These are phyloP conservation scores for Melanopsichium pennsylvanicum DNA, from an alignment of 1,284 basidiomycete genomes.

Conservation along the genomic window DNA sequence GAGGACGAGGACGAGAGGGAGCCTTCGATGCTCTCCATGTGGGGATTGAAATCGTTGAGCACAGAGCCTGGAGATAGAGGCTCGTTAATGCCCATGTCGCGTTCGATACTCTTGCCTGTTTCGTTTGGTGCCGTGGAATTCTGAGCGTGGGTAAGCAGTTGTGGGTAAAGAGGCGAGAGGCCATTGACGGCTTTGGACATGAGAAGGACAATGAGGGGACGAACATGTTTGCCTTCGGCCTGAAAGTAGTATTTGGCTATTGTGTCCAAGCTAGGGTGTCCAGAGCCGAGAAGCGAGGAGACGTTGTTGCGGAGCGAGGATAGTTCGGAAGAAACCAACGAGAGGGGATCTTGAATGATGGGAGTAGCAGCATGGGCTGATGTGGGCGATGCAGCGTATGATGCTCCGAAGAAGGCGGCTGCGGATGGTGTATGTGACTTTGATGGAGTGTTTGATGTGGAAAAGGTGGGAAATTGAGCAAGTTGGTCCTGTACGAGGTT, in stretches of 20 bases:
- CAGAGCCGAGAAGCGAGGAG: constrained; percentile 81
- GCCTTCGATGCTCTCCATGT: constrained; percentile 45
- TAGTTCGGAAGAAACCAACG: constrained; percentile 70
- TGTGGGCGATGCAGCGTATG: constrained; percentile 6
- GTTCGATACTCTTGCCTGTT: constrained; percentile 51
- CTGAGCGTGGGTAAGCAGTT: constrained; percentile 65
- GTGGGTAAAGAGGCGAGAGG: constrained; percentile 70
- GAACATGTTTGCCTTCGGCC: constrained; percentile 77
- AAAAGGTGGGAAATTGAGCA: constrained; percentile 20
- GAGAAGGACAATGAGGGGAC: constrained; percentile 88
- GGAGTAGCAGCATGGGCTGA: neutral
- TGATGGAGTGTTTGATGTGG: constrained; percentile 11
- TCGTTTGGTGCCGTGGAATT: constrained; percentile 58
- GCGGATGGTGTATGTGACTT: constrained; percentile 13
- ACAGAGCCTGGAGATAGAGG: constrained; percentile 78
- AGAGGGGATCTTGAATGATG: constrained; percentile 54
- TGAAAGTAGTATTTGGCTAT: constrained; percentile 94
- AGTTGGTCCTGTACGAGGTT: constrained; percentile 40
- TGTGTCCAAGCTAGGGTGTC: constrained; percentile 84
- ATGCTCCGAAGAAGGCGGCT: constrained; percentile 37
- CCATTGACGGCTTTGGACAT: constrained; percentile 91
- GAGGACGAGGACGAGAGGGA: neutral
- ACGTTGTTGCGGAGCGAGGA: constrained; percentile 78
- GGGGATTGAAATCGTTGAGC: constrained; percentile 83
- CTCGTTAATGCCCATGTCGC: constrained; percentile 70